Evolutionary conservation across 2,329 filamentous ascomycete species (phyloP).

Genomic region (Karstenula rhodostoma): DNA sequence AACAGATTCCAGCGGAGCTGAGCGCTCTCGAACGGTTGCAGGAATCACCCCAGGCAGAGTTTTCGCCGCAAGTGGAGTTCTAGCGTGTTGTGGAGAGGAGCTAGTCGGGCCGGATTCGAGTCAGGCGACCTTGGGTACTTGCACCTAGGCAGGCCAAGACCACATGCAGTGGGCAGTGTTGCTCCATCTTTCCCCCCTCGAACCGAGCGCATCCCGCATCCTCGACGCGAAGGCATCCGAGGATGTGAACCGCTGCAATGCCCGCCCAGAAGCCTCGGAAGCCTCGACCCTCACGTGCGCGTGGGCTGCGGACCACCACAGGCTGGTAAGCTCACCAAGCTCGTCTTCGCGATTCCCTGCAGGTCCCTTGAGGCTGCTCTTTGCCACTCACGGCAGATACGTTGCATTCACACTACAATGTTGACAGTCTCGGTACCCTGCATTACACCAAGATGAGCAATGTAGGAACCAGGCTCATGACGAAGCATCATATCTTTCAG

Average conservation of each 20-base stretch:
- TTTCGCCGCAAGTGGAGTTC: constrained; percentile 7
- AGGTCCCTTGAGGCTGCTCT: background rate
- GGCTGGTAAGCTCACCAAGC: constrained; percentile 49
- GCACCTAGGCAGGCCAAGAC: constrained; percentile 10
- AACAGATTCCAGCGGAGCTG: background rate
- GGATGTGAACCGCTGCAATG: constrained; percentile 38
- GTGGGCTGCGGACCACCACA: constrained; percentile 55
- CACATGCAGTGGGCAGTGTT: constrained; percentile 17
- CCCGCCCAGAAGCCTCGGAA: constrained; percentile 44
- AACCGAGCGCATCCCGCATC: constrained; percentile 28
- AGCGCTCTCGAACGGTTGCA: background rate
- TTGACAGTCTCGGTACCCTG: background rate
- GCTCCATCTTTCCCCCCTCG: constrained; percentile 19
- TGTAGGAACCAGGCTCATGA: background rate
- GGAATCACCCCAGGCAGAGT: constrained; percentile 1
- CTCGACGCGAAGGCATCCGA: constrained; percentile 38
- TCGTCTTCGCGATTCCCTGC: background rate
- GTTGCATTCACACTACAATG: background rate
- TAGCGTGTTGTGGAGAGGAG: constrained; percentile 5
- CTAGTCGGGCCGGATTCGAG: constrained; percentile 5
- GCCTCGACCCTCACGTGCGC: constrained; percentile 53
- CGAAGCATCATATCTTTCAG: background rate
- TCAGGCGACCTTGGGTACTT: background rate
- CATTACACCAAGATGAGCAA: background rate
- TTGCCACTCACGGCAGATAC: background rate